Conservation (phyloP, 2,329 filamentous ascomycete species). For the Bipolaris bicolor region DNA sequence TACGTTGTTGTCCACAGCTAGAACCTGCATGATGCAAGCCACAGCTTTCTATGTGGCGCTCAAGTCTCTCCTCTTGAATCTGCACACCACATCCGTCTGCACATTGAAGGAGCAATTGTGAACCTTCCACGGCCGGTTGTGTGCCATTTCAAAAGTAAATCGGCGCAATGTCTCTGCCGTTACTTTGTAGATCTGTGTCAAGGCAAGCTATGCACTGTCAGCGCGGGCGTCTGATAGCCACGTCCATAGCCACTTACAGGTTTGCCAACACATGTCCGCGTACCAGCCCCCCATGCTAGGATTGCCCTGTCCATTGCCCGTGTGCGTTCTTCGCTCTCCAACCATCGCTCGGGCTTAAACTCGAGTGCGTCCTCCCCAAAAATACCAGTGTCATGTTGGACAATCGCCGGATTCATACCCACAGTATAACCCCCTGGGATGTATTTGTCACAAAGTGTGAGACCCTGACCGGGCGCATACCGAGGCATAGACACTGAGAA, state of each 20-base stretch:
- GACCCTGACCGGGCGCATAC: conserved; percentile 68
- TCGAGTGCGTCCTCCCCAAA: conserved; percentile 7
- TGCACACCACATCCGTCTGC: conserved; percentile 25
- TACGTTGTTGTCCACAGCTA: not conserved
- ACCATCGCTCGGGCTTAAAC: conserved; percentile 7
- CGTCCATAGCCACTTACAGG: conserved; percentile 47
- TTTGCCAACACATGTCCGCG: conserved; percentile 68
- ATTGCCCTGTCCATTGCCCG: conserved; percentile 7
- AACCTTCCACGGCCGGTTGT: conserved; percentile 30
- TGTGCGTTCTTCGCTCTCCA: conserved; percentile 9
- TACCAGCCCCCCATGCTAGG: conserved; percentile 68
- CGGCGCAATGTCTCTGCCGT: conserved; percentile 26
- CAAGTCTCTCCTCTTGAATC: conserved; percentile 9
- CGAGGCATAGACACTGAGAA: conserved; percentile 74
- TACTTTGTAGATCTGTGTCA: conserved; percentile 31
- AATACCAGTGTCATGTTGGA: conserved; percentile 14
- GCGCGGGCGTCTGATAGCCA: not conserved
- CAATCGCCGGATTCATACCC: conserved; percentile 72
- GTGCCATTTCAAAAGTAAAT: conserved; percentile 26
- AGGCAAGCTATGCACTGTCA: conserved; percentile 11
- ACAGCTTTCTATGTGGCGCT: not conserved
- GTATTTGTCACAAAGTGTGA: conserved; percentile 65
- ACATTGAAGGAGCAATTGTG: conserved; percentile 28
- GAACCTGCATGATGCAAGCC: too few species aligned
- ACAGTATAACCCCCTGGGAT: conserved; percentile 73